Base-by-base conservation (phyloP, 176 grass and related monocot species). In the Urochloa ruziziensis region DNA sequence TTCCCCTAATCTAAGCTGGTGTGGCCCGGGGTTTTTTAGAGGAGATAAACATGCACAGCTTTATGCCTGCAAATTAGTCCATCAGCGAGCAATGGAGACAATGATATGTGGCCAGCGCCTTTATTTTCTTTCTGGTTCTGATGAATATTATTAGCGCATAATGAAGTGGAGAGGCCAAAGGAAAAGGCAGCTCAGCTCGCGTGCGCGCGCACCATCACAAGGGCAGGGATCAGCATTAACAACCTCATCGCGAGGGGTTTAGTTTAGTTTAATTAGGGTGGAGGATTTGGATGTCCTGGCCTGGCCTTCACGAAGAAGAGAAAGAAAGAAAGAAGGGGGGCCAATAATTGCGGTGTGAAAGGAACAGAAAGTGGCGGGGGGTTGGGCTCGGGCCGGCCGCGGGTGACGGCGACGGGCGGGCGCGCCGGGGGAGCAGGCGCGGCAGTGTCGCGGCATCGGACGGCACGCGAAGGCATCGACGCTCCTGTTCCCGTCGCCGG, bases 361-460 rank as follows among this genome's bases (percentile, higher is more conserved):
- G 62, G 16, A 43, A 15, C 23, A 6, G 36, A 25, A 35, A 46
- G 61, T 44, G 75, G 74, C 7, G 7, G 4, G 8, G 66, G 58
- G 6, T 11, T 60, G 14, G 66, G 23, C 10, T 23, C 2, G 53
- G 54, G 8, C 21, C 53, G 53, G 53, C 21, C 21, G 51, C 52
- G 39, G 2, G 17, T 0, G 76, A 64, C 32, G 67, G 24, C 11
- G 73, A 60, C 66, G 66, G 62, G 3, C 34, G 7, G 25, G 13
- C 32, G 72, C 1, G 33, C 7, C 13, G 13, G n/a, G 13, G 54
- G 6, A 10, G 47, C 70, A 52, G 28, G 16, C 29, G 34, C 35
- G n/a, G n/a, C 40, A 2, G 75, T 80, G 88, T 88, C 89, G 84
- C 75, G 52, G 59, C 75, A 87, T 87, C 75, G 61, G 82, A 89